Evolutionary conservation across 345 rosid genomes (phyloP).

Genomic region (Eucalyptus camaldulensis): DNA sequence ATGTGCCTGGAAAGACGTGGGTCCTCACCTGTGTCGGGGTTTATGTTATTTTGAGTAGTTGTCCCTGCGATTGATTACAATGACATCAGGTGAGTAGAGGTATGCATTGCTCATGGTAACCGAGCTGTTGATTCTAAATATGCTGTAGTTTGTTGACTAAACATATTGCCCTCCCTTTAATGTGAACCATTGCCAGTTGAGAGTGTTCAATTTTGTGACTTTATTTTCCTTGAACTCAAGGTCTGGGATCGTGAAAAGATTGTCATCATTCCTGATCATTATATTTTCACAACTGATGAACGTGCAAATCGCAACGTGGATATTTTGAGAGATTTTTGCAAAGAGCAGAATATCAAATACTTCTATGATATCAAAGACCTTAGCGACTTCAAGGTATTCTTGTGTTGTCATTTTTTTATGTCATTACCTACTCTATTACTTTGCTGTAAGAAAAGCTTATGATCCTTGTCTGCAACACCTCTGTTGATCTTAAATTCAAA

Average conservation of each 20-base stretch:
- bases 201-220: neutral
- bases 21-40: neutral
- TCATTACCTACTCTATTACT: neutral
- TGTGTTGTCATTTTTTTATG: neutral
- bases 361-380: constrained; percentile 93
- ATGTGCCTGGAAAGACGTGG: neutral
- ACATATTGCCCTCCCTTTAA: neutral
- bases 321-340: constrained; percentile 85
- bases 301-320: constrained; percentile 97
- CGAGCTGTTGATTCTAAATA: neutral
- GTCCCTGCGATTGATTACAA: neutral
- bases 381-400: constrained; percentile 64
- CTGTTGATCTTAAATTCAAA: neutral
- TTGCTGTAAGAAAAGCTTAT: neutral
- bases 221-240: constrained; percentile 18
- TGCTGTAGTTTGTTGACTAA: neutral
- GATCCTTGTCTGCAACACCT: neutral
- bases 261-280: constrained; percentile 95
- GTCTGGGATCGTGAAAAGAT: constrained; percentile 98
- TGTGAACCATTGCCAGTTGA: neutral
- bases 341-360: constrained; percentile 81
- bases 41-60: neutral
- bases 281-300: constrained; percentile 83
- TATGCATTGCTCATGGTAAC: neutral
- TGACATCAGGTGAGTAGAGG: neutral